These are phyloP conservation scores for Scedosporium dehoogii DNA, from an alignment of 2,329 filamentous ascomycete species.

Conservation along the genomic window DNA sequence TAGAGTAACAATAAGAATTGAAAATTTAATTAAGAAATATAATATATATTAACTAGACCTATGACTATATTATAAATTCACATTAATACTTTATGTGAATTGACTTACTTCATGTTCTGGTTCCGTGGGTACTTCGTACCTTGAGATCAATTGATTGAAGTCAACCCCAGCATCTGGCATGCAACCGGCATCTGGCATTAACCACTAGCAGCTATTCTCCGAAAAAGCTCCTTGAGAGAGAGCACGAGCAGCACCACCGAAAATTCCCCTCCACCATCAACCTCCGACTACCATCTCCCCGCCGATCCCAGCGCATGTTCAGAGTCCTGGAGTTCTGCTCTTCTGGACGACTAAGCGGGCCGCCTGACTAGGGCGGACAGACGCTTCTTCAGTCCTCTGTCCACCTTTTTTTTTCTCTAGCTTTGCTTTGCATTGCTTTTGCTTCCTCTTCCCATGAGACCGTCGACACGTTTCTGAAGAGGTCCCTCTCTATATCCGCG, in stretches of 20 bases:
- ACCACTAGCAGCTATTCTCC: too few relatives aligned
- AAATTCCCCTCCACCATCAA: neutral
- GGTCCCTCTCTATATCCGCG: neutral
- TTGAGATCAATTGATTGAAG: neutral
- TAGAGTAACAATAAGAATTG: too few relatives aligned
- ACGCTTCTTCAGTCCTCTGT: neutral
- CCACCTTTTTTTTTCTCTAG: neutral
- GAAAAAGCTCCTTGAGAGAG: too few relatives aligned
- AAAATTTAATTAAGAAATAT: too few relatives aligned
- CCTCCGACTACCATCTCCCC: neutral
- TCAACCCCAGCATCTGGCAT: neutral
- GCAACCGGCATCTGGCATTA: too few relatives aligned
- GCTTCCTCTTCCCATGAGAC: neutral
- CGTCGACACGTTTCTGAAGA: too few relatives aligned
- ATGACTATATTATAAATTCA: too few relatives aligned
- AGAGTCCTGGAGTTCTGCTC: neutral
- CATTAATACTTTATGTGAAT: too few relatives aligned
- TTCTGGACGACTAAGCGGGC: conserved; percentile 2
- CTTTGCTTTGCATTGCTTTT: neutral
- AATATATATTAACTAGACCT: too few relatives aligned
- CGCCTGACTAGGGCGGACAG: conserved; percentile 3
- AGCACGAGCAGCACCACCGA: too few relatives aligned
- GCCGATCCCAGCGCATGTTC: neutral
- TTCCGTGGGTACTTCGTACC: too few relatives aligned
- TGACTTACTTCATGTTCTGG: too few relatives aligned